Conservation (phyloP, 176 grass and related monocot genomes). For the Tillandsia fasciculata region DNA sequence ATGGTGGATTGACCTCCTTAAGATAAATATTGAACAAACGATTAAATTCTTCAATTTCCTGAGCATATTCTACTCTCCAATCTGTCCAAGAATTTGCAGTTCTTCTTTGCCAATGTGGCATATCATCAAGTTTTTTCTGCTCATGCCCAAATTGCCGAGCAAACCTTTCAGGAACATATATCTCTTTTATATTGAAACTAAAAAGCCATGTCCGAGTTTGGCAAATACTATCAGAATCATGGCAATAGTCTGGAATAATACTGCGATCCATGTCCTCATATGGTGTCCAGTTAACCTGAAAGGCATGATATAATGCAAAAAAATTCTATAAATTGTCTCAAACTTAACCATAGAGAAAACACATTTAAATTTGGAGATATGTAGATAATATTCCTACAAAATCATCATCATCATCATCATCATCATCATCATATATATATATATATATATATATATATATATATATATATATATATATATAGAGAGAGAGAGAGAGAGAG, state of each 20-base stretch:
- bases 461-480: too few relatives aligned
- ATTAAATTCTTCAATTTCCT: constrained; percentile 51
- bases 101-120: constrained; percentile 16
- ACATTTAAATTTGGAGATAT: too few relatives aligned
- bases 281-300: too few relatives aligned
- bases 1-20: constrained; percentile 9
- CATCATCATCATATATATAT: too few relatives aligned
- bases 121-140: neutral
- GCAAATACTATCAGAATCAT: constrained; percentile 5
- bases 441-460: too few relatives aligned
- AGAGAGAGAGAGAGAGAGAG: too few relatives aligned
- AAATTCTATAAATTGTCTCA: too few relatives aligned
- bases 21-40: constrained; percentile 33
- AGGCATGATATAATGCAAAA: too few relatives aligned
- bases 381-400: too few relatives aligned
- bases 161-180: constrained; percentile 17
- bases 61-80: constrained; percentile 55
- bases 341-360: too few relatives aligned
- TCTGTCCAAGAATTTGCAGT: constrained; percentile 49
- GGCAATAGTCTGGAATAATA: constrained; percentile 3
- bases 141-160: constrained; percentile 28
- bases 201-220: constrained; percentile 18
- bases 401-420: too few relatives aligned
- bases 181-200: constrained; percentile 13
- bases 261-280: too few relatives aligned